Evolutionary conservation across 805 yeast genomes (phyloP).

Genomic region (Ogataea populi-albae): DNA sequence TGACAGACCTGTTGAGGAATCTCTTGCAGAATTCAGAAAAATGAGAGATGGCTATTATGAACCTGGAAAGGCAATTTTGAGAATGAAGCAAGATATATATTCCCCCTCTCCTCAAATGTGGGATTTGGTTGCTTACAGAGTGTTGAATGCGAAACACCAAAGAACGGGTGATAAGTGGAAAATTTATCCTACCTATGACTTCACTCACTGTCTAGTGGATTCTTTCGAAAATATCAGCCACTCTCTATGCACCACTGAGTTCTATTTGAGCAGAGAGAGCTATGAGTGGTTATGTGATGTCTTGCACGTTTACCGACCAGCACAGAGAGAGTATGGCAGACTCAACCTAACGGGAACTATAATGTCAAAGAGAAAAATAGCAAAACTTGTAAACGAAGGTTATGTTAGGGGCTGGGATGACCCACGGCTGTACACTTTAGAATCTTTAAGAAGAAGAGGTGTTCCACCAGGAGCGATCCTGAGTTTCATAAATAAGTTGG

Average conservation of each 20-base stretch:
- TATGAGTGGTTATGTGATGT: conserved; percentile 99
- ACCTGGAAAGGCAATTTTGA: conserved; percentile 89
- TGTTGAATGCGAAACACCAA: conserved; percentile 87
- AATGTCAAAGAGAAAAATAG: conserved; percentile 92
- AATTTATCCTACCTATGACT: conserved; percentile 97
- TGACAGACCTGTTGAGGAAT: conserved; percentile 64
- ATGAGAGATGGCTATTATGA: conserved; percentile 87
- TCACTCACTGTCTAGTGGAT: conserved; percentile 98
- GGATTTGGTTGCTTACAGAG: conserved; percentile 98
- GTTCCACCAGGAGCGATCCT: conserved; percentile 98
- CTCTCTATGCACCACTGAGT: conserved; percentile 95
- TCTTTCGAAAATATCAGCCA: conserved; percentile 94
- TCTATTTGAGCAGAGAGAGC: conserved; percentile 85
- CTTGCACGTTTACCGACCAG: conserved; percentile 93
- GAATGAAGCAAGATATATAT: conserved; percentile 92
- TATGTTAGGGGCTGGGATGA: conserved; percentile 97
- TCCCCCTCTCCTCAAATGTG: conserved; percentile 99
- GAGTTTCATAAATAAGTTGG: conserved; percentile 88
- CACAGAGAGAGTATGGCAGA: conserved; percentile 98
- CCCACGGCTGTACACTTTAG: conserved; percentile 93
- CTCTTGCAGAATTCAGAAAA: conserved; percentile 74
- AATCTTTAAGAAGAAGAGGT: conserved; percentile 94
- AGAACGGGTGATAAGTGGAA: conserved; percentile 98
- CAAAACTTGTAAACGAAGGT: conserved; percentile 78
- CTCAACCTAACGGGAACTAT: conserved; percentile 92